Conservation (phyloP, 306 rosid species). For the Herpetospermum pedunculosum region DNA sequence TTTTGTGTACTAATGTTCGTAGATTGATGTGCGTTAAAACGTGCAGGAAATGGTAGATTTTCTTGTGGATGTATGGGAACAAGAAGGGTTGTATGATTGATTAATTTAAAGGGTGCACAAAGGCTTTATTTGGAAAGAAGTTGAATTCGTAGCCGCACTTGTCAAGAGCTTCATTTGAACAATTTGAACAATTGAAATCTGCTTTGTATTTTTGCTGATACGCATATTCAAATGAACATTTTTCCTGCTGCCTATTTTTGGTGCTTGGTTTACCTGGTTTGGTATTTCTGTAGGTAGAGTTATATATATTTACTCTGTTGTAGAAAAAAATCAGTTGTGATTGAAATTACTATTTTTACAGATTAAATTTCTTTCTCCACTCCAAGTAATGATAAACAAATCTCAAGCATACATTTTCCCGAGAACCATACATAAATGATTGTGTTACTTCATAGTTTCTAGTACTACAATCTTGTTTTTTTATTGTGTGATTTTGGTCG, state of each 20-base stretch:
- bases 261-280: not conserved
- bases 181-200: not conserved
- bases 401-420: not conserved
- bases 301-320: not conserved
- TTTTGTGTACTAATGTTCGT: not conserved
- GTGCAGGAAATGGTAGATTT: constrained; percentile 95
- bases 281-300: not conserved
- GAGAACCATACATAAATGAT: not conserved
- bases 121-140: not conserved
- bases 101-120: not conserved
- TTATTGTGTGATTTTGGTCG: not conserved
- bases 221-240: not conserved
- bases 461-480: not conserved
- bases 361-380: not conserved
- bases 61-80: constrained; percentile 90
- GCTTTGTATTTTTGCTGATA: not conserved
- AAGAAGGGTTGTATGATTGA: constrained; percentile 83
- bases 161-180: not conserved
- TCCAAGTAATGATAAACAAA: not conserved
- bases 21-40: not conserved
- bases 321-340: constrained; percentile 1
- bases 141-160: not conserved
- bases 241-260: not conserved
- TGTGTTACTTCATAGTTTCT: not conserved
- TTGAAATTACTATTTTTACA: not conserved